Evolutionary conservation across 768 basidiomycete species (phyloP).

Genomic region (Coprinopsis cinerea): DNA sequence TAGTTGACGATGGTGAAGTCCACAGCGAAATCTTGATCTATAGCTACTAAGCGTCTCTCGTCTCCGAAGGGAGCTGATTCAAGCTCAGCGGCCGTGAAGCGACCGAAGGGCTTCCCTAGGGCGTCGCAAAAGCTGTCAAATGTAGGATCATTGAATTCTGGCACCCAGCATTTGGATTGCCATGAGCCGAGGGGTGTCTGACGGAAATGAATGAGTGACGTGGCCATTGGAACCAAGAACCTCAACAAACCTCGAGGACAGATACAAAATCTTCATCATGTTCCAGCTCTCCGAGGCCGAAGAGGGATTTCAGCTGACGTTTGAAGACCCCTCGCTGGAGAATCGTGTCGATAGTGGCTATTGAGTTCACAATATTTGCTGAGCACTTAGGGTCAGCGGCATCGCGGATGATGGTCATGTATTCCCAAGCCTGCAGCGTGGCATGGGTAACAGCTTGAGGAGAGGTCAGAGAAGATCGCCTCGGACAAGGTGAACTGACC

Average conservation of each 20-base stretch:
- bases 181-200: slow-evolving; percentile 63
- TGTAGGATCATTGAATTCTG: slow-evolving; percentile 48
- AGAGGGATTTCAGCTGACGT: slow-evolving; percentile 58
- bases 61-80: slow-evolving; percentile 43
- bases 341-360: slow-evolving; percentile 56
- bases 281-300: slow-evolving; percentile 63
- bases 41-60: slow-evolving; percentile 38
- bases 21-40: slow-evolving; percentile 42
- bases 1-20: slow-evolving; percentile 67
- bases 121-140: slow-evolving; percentile 69
- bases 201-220: background rate
- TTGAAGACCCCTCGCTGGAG: slow-evolving; percentile 45
- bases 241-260: slow-evolving; percentile 49
- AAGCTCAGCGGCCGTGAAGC: slow-evolving; percentile 16
- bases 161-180: slow-evolving; percentile 90
- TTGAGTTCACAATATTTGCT: slow-evolving; percentile 47
- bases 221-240: slow-evolving; percentile 12
- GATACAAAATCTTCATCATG: slow-evolving; percentile 79
- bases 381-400: slow-evolving; percentile 64
- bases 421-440: slow-evolving; percentile 75
- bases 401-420: slow-evolving; percentile 74
- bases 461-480: background rate
- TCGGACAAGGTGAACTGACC: background rate
- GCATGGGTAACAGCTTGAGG: slow-evolving; percentile 79
- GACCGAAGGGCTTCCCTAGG: slow-evolving; percentile 41